These are phyloP conservation scores for Lasiosphaeria hispida DNA, from an alignment of 495 filamentous ascomycete species.

Conservation along the genomic window DNA sequence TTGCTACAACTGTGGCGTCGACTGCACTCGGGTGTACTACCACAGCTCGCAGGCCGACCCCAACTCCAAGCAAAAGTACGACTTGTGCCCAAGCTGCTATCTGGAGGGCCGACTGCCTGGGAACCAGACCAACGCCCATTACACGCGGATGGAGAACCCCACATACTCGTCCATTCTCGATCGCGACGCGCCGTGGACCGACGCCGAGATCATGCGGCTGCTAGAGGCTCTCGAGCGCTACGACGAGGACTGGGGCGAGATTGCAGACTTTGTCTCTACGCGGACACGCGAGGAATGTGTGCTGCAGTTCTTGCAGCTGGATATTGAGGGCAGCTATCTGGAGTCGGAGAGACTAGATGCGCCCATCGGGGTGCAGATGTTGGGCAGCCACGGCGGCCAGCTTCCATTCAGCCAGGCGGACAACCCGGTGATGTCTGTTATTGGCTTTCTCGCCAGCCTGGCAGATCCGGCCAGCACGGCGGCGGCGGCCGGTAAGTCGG, in stretches of 20 bases:
- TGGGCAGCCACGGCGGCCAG: conserved; percentile 64
- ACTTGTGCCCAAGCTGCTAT: conserved; percentile 88
- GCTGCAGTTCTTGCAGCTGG: conserved; percentile 87
- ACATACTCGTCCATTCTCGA: conserved; percentile 70
- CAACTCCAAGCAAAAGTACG: conserved; percentile 65
- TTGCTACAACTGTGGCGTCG: conserved; percentile 87
- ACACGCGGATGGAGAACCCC: conserved; percentile 84
- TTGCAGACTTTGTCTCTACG: conserved; percentile 86
- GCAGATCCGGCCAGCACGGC: conserved; percentile 85
- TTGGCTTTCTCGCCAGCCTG: conserved; percentile 86
- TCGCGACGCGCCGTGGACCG: conserved; percentile 82
- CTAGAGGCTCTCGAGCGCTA: conserved; percentile 87
- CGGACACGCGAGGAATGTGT: conserved; percentile 96
- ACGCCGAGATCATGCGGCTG: conserved; percentile 78
- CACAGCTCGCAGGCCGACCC: conserved; percentile 68
- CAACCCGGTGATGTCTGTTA: conserved; percentile 92
- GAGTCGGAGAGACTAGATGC: conserved; percentile 66
- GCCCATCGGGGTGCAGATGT: conserved; percentile 57
- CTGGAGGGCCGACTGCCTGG: conserved; percentile 74
- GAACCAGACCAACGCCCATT: conserved; percentile 69
- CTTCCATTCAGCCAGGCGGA: conserved; percentile 85
- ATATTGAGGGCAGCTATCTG: conserved; percentile 86
- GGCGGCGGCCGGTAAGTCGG: conserved; percentile 79
- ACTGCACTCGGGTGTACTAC: conserved; percentile 89
- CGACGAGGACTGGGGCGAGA: conserved; percentile 92